Evolutionary conservation across 441 rosid species (phyloP), one percentile per base, ranked within the genome.

Genomic region (Euphorbia corollata): DNA sequence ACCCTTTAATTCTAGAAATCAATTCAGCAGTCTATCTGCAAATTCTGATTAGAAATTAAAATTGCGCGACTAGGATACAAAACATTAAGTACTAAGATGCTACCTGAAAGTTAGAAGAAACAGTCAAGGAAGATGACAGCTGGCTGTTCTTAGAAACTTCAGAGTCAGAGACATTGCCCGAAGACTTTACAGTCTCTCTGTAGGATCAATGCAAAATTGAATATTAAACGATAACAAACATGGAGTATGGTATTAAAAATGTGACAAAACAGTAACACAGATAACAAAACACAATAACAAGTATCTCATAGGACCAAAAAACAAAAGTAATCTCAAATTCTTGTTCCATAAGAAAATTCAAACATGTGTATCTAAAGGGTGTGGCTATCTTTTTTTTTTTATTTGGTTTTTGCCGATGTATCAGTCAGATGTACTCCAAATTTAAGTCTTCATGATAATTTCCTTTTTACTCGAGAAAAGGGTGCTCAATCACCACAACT

Each of bases 51-150:
- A 27, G 32, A 27, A 27, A 27, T 27, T 4, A 27, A 27, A 27
- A 27, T 27, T 36, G 41, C 8, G 36, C 9, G 12, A 63, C 51
- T 68, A 20, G 51, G 43, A 68, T 67, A 19, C 13, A 68, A 41
- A 38, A 69, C 22, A 38, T 41, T 38, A 63, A 62, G 60, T 45
- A 61, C 68, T 61, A 30, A 54, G 32, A 62, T 22, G 55, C 45
- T 78, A 90, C 97, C 94, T 87, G 92, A 78, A 87, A 90, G 73
- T 90, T 90, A 64, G 94, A 88, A 71, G 95, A 88, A 73, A 88
- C 85, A 19, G 89, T 82, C 63, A 86, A 73, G 73, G 83, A 80
- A 63, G 88, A 78, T 19, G 76, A 69, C 54, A 77, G 70, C 73
- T 79, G 91, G 63, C 59, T 81, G 74, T 73, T 78, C 75, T 79